phyloP scores from a whole-genome alignment of 2,329 filamentous ascomycete species.

The Pestalotiopsis sp. region DNA sequence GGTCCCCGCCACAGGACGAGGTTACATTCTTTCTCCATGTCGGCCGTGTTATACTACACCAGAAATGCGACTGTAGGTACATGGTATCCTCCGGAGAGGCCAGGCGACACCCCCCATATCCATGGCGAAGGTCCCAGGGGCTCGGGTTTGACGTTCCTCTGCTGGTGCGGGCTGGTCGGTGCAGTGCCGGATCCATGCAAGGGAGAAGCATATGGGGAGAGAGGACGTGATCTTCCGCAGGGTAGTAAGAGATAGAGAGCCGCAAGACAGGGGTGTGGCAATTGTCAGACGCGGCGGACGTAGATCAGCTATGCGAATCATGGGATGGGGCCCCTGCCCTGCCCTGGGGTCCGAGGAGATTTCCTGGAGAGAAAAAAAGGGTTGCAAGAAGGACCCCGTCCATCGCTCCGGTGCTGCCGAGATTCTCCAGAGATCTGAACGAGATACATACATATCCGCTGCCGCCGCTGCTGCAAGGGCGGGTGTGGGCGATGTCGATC shows the following conservation, averaged over 20 bases:
- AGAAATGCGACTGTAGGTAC: no score
- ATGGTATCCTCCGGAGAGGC: no score
- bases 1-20: no score
- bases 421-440: not conserved
- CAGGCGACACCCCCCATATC: not conserved
- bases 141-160: slow-evolving; percentile 3
- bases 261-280: slow-evolving; percentile 3
- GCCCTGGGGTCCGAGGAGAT: not conserved
- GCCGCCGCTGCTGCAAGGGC: not conserved
- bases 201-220: not conserved
- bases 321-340: no score
- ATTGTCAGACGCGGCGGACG: not conserved
- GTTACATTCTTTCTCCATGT: no score
- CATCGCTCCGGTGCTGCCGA: not conserved
- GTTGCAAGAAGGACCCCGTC: not conserved
- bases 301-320: not conserved
- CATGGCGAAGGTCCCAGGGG: not conserved
- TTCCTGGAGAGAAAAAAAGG: not conserved
- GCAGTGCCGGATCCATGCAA: not conserved
- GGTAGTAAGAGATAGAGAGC: no score
- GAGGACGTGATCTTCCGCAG: no score
- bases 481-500: not conserved
- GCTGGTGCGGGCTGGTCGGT: not conserved
- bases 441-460: not conserved
- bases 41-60: no score